Evolutionary conservation across 2,329 filamentous ascomycete genomes (phyloP).

Genomic region (Tolypocladium pustulatum): DNA sequence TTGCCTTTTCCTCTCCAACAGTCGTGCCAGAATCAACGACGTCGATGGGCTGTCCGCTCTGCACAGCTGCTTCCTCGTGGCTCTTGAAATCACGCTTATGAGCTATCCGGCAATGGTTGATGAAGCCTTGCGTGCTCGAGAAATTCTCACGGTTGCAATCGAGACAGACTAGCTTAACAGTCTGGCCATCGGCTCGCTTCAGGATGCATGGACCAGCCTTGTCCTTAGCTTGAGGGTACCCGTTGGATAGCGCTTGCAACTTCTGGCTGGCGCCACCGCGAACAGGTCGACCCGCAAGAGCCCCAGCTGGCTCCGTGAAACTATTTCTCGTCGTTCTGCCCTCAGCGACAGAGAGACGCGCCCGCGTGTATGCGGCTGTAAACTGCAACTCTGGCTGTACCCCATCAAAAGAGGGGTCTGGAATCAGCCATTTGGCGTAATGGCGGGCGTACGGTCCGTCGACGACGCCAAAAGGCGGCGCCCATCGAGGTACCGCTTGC

Average conservation of each 20-base stretch:
- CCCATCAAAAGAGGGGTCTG: slow-evolving; percentile 78
- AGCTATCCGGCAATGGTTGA: slow-evolving; percentile 96
- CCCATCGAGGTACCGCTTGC: slow-evolving; percentile 61
- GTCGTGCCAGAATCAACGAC: slow-evolving; percentile 9
- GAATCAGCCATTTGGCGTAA: slow-evolving; percentile 91
- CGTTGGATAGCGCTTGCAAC: slow-evolving; percentile 58
- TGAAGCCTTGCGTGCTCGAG: slow-evolving; percentile 95
- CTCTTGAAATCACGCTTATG: slow-evolving; percentile 91
- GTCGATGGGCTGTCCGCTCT: slow-evolving; percentile 76
- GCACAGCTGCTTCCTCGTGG: slow-evolving; percentile 84
- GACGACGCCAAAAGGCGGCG: slow-evolving; percentile 79
- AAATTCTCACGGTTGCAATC: slow-evolving; percentile 88
- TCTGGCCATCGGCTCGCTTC: slow-evolving; percentile 74
- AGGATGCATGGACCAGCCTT: slow-evolving; percentile 75
- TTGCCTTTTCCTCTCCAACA: slow-evolving; percentile 14
- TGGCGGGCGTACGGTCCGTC: slow-evolving; percentile 91
- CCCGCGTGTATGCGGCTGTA: slow-evolving; percentile 28
- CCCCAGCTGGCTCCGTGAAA: slow-evolving; percentile 31
- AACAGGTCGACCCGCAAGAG: slow-evolving; percentile 38
- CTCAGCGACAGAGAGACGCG: slow-evolving; percentile 42
- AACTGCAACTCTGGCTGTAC: slow-evolving; percentile 36
- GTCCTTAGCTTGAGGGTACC: slow-evolving; percentile 65
- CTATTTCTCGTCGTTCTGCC: slow-evolving; percentile 73
- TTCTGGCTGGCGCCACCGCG: slow-evolving; percentile 47
- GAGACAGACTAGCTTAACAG: slow-evolving; percentile 82